Percentiles rank a stretch among this genome's conserved stretches.
phyloP scores from a whole-genome alignment of 495 filamentous ascomycete species.

The Hypoxylon fragiforme region DNA sequence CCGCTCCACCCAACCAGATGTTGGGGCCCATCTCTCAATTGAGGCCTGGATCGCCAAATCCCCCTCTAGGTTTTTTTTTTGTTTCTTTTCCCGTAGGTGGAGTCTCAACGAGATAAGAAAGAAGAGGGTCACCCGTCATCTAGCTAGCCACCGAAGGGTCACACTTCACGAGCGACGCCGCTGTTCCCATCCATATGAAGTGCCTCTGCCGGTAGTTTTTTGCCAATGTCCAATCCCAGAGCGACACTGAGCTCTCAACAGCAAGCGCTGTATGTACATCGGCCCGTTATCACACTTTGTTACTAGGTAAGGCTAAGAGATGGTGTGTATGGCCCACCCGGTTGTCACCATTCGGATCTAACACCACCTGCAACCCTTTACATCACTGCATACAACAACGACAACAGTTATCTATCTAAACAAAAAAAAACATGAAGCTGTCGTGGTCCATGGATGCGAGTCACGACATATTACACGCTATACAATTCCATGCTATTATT shows the following conservation, averaged over 20 bases:
- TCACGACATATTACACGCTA: too few relatives aligned
- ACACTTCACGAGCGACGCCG: conserved; percentile 25
- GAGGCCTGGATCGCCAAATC: conserved; percentile 31
- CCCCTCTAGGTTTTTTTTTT: conserved; percentile 23
- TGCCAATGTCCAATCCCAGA: conserved; percentile 28
- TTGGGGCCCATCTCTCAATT: conserved; percentile 26
- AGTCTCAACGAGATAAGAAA: conserved; percentile 31
- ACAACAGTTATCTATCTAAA: too few relatives aligned
- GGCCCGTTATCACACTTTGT: conserved; percentile 29
- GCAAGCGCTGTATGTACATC: conserved; percentile 25
- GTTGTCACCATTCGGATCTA: conserved; percentile 22
- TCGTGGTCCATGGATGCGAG: too few relatives aligned
- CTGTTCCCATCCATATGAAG: conserved; percentile 34
- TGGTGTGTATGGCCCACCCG: conserved; percentile 23
- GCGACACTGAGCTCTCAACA: conserved; percentile 7
- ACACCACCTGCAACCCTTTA: conserved; percentile 13
- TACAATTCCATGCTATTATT: neutral
- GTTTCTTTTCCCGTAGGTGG: conserved; percentile 18
- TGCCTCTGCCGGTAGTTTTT: conserved; percentile 29
- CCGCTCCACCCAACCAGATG: conserved; percentile 33
- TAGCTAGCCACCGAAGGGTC: conserved; percentile 23
- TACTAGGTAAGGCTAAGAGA: neutral
- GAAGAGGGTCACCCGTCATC: conserved; percentile 2
- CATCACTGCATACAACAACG: neutral
- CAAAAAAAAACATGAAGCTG: too few relatives aligned